A percentile compares a stretch with the other conserved stretches of the same genome.
These are phyloP conservation scores for Ogataea paraovalis DNA, from an alignment of 805 yeast species.

Conservation along the genomic window DNA sequence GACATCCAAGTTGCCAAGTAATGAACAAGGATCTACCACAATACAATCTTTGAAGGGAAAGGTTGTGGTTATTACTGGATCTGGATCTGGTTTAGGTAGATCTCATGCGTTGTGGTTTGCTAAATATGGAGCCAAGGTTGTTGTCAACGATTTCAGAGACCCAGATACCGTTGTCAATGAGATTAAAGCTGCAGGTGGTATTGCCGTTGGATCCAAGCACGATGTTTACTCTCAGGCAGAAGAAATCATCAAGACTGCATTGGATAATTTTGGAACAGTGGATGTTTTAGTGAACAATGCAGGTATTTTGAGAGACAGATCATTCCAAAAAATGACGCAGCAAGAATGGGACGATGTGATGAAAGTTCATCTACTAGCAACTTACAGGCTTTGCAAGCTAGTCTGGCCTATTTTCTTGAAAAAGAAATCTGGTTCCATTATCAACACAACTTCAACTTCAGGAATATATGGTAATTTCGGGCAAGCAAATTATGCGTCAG, in stretches of 20 bases:
- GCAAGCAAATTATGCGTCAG: conserved; percentile 93
- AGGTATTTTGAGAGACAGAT: conserved; percentile 87
- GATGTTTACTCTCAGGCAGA: conserved; percentile 76
- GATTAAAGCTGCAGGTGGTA: conserved; percentile 60
- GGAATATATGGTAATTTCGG: conserved; percentile 98
- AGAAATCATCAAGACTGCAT: conserved; percentile 71
- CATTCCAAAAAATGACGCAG: conserved; percentile 80
- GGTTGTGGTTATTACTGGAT: conserved; percentile 91
- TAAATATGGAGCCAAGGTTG: conserved; percentile 90
- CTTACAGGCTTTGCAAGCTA: conserved; percentile 75
- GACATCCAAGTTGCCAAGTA: conserved; percentile 50
- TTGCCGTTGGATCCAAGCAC: conserved; percentile 78
- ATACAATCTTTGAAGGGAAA: conserved; percentile 66
- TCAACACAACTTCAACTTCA: conserved; percentile 91
- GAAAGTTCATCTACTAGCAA: conserved; percentile 78
- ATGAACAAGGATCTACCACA: conserved; percentile 46
- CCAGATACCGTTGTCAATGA: conserved; percentile 73
- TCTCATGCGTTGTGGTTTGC: conserved; percentile 85
- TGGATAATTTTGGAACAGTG: conserved; percentile 73
- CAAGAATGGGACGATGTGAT: conserved; percentile 79
- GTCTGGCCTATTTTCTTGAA: conserved; percentile 89
- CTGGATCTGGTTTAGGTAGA: conserved; percentile 92
- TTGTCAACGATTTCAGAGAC: conserved; percentile 83
- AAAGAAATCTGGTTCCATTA: conserved; percentile 75
- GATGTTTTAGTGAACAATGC: conserved; percentile 91